Conservation (phyloP, 805 yeast species). For the Candida suzukii region DNA sequence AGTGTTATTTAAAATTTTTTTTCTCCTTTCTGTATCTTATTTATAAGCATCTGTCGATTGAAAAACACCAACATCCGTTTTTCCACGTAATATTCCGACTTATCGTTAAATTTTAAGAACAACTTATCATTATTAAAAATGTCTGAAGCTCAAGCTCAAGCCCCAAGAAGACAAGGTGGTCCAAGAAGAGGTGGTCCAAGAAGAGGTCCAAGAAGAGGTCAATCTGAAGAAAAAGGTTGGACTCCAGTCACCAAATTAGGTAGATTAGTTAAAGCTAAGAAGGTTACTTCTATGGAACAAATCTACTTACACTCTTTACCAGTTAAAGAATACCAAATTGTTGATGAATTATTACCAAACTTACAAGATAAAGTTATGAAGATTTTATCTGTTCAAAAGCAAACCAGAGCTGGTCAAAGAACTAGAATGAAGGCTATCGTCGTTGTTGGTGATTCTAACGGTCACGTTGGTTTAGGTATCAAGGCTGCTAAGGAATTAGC, state of each 20-base stretch:
- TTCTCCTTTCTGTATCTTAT: not conserved
- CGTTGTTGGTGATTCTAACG: constrained; percentile 98
- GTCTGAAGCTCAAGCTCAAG: constrained; percentile 39
- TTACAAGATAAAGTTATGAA: constrained; percentile 99
- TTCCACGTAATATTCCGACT: constrained; percentile 68
- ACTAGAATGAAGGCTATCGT: constrained; percentile 99
- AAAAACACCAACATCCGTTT: constrained; percentile 64
- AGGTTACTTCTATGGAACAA: constrained; percentile 94
- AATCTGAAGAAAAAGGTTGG: constrained; percentile 98
- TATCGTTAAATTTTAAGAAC: constrained; percentile 10
- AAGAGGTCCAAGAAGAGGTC: constrained; percentile 72
- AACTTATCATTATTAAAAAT: constrained; percentile 17
- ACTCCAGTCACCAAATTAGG: constrained; percentile 99
- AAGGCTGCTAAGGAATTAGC: constrained; percentile 99
- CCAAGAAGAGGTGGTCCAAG: constrained; percentile 46
- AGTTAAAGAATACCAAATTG: constrained; percentile 98
- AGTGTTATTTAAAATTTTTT: too few relatives aligned
- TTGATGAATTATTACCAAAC: constrained; percentile 92
- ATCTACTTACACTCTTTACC: constrained; percentile 99
- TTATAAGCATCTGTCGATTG: constrained; percentile 38
- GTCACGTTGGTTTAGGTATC: constrained; percentile 99
- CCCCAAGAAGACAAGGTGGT: constrained; percentile 22
- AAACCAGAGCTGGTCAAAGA: constrained; percentile 99
- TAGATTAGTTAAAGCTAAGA: constrained; percentile 98
- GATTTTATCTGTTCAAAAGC: constrained; percentile 99